A percentile compares a stretch with the other conserved stretches of the same genome.
These are phyloP conservation scores for Colletotrichum nymphaeae DNA, from an alignment of 2,329 filamentous ascomycete species.

Conservation along the genomic window DNA sequence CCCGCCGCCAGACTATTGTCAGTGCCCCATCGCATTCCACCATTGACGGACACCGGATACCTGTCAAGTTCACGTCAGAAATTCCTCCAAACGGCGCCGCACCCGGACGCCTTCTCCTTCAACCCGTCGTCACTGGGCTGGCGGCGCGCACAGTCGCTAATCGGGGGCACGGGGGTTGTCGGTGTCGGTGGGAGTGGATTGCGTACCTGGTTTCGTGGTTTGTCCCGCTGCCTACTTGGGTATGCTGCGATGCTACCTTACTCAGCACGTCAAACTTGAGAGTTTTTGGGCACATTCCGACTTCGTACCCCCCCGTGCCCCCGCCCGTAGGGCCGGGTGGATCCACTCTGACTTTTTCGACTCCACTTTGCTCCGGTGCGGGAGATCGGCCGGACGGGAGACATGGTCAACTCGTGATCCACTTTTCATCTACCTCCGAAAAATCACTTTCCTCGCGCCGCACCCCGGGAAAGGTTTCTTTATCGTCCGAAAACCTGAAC, in stretches of 20 bases:
- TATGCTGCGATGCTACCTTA: constrained; percentile 11
- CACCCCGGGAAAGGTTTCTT: neutral
- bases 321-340: constrained; percentile 17
- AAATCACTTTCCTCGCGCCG: neutral
- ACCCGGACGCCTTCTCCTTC: neutral
- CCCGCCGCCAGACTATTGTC: constrained; percentile 1
- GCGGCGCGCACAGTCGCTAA: constrained; percentile 20
- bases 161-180: neutral
- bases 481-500: neutral
- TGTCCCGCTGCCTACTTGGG: constrained; percentile 4
- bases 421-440: neutral
- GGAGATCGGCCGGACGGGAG: constrained; percentile 15
- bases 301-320: neutral
- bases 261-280: neutral
- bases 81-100: constrained; percentile 12
- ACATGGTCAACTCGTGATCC: neutral
- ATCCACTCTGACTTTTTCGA: neutral
- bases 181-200: too few species aligned
- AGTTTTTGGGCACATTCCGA: neutral
- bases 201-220: neutral
- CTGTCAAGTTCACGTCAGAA: constrained; percentile 28
- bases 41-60: neutral
- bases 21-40: neutral
- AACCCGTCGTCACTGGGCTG: too few species aligned
- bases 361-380: constrained; percentile 9